A percentile compares a stretch with the other conserved stretches of the same genome.
Evolutionary conservation across 2,329 filamentous ascomycete genomes (phyloP).

Genomic region (Rosellinia necatrix): DNA sequence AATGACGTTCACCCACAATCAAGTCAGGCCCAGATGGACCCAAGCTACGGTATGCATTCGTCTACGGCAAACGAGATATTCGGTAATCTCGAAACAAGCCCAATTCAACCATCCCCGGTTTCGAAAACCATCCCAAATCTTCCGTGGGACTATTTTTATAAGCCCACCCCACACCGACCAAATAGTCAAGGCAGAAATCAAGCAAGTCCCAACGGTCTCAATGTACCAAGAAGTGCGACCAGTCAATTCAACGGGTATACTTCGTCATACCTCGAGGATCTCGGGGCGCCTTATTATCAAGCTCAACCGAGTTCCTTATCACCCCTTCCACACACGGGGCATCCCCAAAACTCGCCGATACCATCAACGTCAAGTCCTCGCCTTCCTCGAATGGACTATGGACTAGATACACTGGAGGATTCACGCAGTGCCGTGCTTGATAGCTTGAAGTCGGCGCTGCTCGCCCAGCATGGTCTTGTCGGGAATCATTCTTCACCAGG

Average conservation of each 20-base stretch:
- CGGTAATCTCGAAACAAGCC: conserved; percentile 45
- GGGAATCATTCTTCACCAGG: conserved; percentile 18
- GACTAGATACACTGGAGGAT: conserved; percentile 16
- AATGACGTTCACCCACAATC: conserved; percentile 35
- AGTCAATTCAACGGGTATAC: conserved; percentile 30
- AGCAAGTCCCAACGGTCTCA: conserved; percentile 25
- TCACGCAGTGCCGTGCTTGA: conserved; percentile 38
- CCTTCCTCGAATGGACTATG: conserved; percentile 20
- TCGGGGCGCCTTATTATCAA: conserved; percentile 22
- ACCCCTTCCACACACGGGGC: conserved; percentile 4
- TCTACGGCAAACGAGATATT: conserved; percentile 57
- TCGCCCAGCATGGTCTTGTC: conserved; percentile 35
- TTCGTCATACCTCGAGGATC: conserved; percentile 33
- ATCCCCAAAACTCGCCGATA: conserved; percentile 3
- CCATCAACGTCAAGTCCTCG: conserved; percentile 9
- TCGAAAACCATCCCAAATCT: conserved; percentile 48
- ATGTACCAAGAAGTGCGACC: conserved; percentile 34
- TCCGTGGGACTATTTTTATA: conserved; percentile 57
- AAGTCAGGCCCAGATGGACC: conserved; percentile 43
- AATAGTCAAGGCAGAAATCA: conserved; percentile 32
- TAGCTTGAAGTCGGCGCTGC: conserved; percentile 33
- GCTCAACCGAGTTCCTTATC: conserved; percentile 12
- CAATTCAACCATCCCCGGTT: conserved; percentile 41
- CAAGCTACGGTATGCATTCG: conserved; percentile 61
- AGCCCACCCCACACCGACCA: conserved; percentile 34